Percentiles rank a stretch among this genome's conserved stretches.
Evolutionary conservation across 139 green algal genomes (phyloP).

Genomic region (Volvox reticuliferus): DNA sequence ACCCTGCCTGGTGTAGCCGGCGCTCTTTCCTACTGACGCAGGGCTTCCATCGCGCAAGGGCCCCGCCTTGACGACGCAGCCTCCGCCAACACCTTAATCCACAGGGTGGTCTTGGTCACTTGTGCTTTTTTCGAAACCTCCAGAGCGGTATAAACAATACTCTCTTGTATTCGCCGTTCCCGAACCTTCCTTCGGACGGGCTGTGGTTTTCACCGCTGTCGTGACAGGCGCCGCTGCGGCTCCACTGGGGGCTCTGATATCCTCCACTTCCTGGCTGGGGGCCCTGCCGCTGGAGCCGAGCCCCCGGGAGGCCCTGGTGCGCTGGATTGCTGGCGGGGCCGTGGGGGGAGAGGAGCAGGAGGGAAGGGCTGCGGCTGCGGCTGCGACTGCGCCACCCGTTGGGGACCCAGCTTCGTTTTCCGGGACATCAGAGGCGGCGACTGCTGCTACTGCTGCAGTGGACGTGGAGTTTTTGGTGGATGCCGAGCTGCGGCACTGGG

Average conservation of each 20-base stretch:
- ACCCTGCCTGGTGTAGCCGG: no score
- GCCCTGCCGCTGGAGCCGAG: not conserved
- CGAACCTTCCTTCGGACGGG: no score
- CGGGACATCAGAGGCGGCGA: not conserved
- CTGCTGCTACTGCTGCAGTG: not conserved
- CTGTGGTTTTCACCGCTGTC: no score
- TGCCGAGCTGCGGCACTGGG: slow-evolving; percentile 33
- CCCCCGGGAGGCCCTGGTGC: not conserved
- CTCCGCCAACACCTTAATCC: no score
- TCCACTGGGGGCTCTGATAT: not conserved
- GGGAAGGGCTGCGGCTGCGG: not conserved
- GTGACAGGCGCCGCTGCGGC: not conserved
- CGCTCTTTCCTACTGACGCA: no score
- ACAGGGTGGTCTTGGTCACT: no score
- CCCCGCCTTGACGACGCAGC: no score
- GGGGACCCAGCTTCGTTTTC: no score
- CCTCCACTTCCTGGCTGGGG: not conserved
- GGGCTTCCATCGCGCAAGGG: no score
- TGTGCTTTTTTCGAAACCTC: no score
- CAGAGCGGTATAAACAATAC: no score
- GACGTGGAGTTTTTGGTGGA: not conserved
- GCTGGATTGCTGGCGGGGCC: not conserved
- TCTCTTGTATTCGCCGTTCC: no score
- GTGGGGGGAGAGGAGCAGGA: not conserved
- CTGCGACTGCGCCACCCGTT: not conserved